Base-by-base conservation (phyloP, 176 grass and related monocot species). In the Bolboschoenus planiculmis region DNA sequence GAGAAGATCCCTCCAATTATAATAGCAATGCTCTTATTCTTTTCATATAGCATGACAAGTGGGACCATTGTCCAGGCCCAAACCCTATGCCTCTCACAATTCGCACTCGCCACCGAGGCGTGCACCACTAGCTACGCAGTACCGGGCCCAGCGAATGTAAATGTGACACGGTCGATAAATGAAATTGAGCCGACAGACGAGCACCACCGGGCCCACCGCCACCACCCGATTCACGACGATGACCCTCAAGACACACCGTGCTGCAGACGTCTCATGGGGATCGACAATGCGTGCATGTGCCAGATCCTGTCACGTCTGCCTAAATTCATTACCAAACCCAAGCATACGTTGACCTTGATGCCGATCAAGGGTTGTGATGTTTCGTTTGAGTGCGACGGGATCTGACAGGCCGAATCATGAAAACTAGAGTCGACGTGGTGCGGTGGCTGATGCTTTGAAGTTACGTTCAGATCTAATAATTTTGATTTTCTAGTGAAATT, bases 231-330 rank as follows among this genome's bases (percentile, higher is more conserved):
- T 71, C 61, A 64, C 0, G 74, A 29, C 0, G 53, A 84, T 15
- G 85, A 93, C 78, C 88, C 93, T 2, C 54, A 64, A n/a, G 89
- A 93, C 87, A 88, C 91, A 0, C 89, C 89, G 2, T 97, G 91
- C 81, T 97, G 94, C 85, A 82, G 91, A 1, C 81, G 94, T 26
- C 86, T 97, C 16, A 86, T 85, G 83, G 84, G 89, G 2, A 74
- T 91, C 3, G 91, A 97, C 83, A 88, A 88, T 74, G 83, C 91
- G 6, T 97, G 94, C 81, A 81, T 84, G 50, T 93, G 94, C 84
- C 91, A 88, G 54, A 88, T 78, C 26, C 47, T 76, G 2, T 83
- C 85, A 3, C 85, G 89, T 9, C 85, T 93, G 3, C 94, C 94
- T 7, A 6, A 78, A 15, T 97, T 97, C 85, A 83, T 97, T 40